phyloP scores from a whole-genome alignment of 2,329 filamentous ascomycete genomes.

The Xylaria sp. region DNA sequence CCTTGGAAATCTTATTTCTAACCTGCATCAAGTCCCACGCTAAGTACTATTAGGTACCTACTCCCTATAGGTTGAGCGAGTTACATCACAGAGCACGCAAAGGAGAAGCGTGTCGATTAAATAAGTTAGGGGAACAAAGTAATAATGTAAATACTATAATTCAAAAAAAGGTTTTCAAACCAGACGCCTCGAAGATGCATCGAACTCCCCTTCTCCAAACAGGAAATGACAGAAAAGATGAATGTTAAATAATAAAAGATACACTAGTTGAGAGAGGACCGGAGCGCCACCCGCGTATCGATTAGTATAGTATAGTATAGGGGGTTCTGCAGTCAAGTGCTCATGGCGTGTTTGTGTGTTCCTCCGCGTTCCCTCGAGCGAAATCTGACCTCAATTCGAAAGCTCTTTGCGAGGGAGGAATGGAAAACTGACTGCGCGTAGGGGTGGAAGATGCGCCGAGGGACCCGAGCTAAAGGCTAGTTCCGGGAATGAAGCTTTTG shows the following conservation, averaged over 20 bases:
- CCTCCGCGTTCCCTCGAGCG: too few relatives aligned
- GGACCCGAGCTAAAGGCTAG: constrained; percentile 31
- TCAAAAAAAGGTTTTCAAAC: not conserved
- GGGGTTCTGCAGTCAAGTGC: too few relatives aligned
- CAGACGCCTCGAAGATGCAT: constrained; percentile 28
- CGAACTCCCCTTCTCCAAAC: constrained; percentile 18
- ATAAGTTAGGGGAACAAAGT: not conserved
- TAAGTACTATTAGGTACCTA: too few relatives aligned
- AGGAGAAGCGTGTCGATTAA: not conserved
- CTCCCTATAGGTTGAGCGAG: too few relatives aligned
- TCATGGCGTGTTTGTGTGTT: too few relatives aligned
- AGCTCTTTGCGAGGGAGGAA: not conserved
- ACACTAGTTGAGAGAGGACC: constrained; percentile 15
- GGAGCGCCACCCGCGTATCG: not conserved
- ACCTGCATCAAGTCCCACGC: too few relatives aligned
- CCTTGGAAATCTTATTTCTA: too few relatives aligned
- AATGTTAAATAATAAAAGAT: too few relatives aligned
- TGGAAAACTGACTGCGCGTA: not conserved
- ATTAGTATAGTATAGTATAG: too few relatives aligned
- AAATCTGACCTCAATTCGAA: not conserved
- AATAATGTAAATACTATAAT: not conserved
- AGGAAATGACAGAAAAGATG: not conserved
- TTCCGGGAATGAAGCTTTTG: constrained; percentile 30
- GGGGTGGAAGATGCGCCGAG: constrained; percentile 17
- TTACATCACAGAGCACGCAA: not conserved